phyloP scores from a whole-genome alignment of 2,329 filamentous ascomycete species.

The Colletotrichum limetticola region DNA sequence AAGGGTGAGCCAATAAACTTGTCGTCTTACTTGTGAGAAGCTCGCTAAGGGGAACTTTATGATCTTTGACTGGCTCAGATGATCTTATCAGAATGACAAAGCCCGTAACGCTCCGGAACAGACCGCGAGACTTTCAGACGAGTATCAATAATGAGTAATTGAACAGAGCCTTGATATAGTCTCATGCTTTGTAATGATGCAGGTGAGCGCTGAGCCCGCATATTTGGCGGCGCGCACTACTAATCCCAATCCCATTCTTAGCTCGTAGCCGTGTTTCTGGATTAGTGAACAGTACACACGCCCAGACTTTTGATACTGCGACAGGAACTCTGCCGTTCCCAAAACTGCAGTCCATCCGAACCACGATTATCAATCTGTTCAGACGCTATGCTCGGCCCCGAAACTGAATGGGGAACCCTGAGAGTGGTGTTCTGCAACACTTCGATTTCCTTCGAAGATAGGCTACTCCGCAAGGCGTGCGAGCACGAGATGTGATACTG shows the following conservation, averaged over 20 bases:
- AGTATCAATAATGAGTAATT: background rate
- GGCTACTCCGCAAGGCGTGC: background rate
- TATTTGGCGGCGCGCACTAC: background rate
- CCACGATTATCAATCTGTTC: background rate
- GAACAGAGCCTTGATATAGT: background rate
- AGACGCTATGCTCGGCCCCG: background rate
- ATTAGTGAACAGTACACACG: background rate
- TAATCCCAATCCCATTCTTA: background rate
- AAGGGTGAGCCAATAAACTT: too few species aligned
- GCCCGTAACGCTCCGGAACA: background rate
- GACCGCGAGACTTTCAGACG: too few species aligned
- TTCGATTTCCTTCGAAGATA: background rate
- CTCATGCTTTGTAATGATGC: background rate
- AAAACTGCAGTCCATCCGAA: background rate
- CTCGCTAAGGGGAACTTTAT: too few species aligned
- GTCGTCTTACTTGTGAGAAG: too few species aligned
- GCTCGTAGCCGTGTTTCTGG: background rate
- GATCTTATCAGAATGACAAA: background rate
- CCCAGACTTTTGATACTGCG: background rate
- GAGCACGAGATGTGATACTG: background rate
- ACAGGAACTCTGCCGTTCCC: background rate
- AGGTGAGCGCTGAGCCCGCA: background rate
- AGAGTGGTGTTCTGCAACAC: background rate
- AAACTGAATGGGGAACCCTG: background rate
- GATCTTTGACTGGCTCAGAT: background rate